Evolutionary conservation across 1,139 yeast genomes (phyloP).

Genomic region (Meyerozyma carpophila): DNA sequence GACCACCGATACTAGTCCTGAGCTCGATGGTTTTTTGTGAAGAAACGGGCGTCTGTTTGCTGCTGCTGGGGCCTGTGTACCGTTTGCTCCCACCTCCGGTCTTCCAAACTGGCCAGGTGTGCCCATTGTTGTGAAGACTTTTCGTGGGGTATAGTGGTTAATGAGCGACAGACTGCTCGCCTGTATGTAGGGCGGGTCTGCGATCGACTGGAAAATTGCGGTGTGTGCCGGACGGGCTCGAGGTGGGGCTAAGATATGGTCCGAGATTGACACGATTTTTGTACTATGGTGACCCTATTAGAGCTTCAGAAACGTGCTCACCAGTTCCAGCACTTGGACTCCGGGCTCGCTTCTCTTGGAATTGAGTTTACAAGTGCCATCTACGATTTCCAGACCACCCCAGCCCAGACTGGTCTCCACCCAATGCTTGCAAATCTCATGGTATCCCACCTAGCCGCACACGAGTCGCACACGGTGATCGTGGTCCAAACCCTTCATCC

Average conservation of each 20-base stretch:
- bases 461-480: slow-evolving; percentile 14
- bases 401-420: slow-evolving; percentile 22
- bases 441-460: slow-evolving; percentile 21
- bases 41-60: neutral
- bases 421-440: slow-evolving; percentile 20
- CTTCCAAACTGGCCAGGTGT: neutral
- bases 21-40: neutral
- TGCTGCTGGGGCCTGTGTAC: neutral
- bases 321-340: neutral
- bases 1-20: neutral
- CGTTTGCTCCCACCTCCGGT: neutral
- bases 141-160: neutral
- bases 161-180: neutral
- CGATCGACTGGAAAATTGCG: neutral
- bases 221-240: neutral
- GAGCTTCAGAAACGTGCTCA: neutral
- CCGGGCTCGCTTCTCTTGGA: neutral
- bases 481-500: slow-evolving; percentile 26
- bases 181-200: neutral
- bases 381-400: slow-evolving; percentile 36
- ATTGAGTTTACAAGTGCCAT: slow-evolving; percentile 14
- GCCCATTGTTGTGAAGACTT: neutral
- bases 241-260: neutral
- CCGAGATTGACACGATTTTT: neutral
- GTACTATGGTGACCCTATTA: neutral